phyloP scores from a whole-genome alignment of 192 early-diverging fungal genomes.

The Chytriomyces hyalinus region DNA sequence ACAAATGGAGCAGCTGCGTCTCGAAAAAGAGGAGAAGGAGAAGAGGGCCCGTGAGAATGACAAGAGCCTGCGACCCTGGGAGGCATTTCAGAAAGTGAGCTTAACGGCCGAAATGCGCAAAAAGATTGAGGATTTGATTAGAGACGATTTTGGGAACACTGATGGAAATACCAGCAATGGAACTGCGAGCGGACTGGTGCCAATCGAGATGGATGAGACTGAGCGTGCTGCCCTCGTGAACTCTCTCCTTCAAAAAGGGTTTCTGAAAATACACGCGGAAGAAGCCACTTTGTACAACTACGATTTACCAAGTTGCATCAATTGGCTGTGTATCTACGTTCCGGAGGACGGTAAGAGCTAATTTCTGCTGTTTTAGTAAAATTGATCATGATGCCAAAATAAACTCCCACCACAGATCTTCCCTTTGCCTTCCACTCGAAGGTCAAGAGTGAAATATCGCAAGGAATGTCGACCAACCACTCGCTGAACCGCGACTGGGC shows the following conservation, averaged over 20 bases:
- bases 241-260: constrained; percentile 66
- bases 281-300: constrained; percentile 72
- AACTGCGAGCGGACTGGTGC: neutral
- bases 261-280: constrained; percentile 69
- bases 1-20: constrained; percentile 37
- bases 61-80: constrained; percentile 57
- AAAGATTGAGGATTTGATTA: constrained; percentile 69
- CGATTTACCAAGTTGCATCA: constrained; percentile 59
- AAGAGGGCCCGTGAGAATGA: constrained; percentile 44
- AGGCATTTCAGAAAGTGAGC: constrained; percentile 66
- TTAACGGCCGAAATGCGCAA: constrained; percentile 68
- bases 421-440: constrained; percentile 16
- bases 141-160: constrained; percentile 38
- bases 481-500: constrained; percentile 66
- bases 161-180: neutral
- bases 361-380: neutral
- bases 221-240: constrained; percentile 26
- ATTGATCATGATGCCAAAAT: neutral
- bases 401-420: neutral
- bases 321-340: constrained; percentile 91
- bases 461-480: neutral
- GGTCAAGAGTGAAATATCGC: neutral
- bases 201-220: constrained; percentile 9
- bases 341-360: constrained; percentile 76
- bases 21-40: constrained; percentile 46